Evolutionary conservation across 2,329 filamentous ascomycete genomes (phyloP).

Genomic region (Colletotrichum sidae): DNA sequence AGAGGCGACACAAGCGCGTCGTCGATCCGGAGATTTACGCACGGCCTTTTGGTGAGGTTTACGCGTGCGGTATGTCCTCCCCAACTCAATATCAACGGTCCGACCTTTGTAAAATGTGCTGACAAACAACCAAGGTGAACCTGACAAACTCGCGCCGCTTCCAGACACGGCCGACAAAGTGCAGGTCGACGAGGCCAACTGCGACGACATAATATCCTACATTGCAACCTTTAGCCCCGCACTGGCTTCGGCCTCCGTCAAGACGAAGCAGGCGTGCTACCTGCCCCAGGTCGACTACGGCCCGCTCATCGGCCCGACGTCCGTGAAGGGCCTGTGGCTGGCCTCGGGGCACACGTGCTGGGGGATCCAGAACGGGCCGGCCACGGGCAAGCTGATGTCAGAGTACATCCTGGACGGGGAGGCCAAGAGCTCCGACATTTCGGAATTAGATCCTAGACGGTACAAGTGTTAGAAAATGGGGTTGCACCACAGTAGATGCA

Average conservation of each 20-base stretch:
- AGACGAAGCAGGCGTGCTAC: constrained; percentile 90
- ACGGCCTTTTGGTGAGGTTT: constrained; percentile 87
- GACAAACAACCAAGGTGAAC: constrained; percentile 66
- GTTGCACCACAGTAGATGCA: background rate
- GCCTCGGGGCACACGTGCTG: constrained; percentile 96
- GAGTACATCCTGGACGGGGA: constrained; percentile 82
- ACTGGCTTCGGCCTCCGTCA: constrained; percentile 75
- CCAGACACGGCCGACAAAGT: constrained; percentile 83
- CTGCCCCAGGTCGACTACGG: constrained; percentile 80
- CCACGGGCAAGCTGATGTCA: constrained; percentile 83
- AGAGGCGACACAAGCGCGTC: constrained; percentile 67
- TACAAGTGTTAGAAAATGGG: constrained; percentile 59
- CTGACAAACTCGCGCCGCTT: constrained; percentile 79
- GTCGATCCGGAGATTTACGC: constrained; percentile 95
- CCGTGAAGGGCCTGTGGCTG: constrained; percentile 79
- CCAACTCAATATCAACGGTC: background rate
- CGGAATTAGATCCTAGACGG: constrained; percentile 74
- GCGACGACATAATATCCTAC: constrained; percentile 87
- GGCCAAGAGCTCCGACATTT: constrained; percentile 75
- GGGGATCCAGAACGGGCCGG: constrained; percentile 97
- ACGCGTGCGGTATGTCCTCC: constrained; percentile 78
- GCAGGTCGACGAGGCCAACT: constrained; percentile 78
- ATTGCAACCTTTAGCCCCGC: constrained; percentile 74
- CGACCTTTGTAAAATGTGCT: background rate
- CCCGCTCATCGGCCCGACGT: constrained; percentile 83